Percentiles rank a stretch among this genome's conserved stretches.
Evolutionary conservation across 2,329 filamentous ascomycete species (phyloP).

Genomic region (Pyrenophora seminiperda): DNA sequence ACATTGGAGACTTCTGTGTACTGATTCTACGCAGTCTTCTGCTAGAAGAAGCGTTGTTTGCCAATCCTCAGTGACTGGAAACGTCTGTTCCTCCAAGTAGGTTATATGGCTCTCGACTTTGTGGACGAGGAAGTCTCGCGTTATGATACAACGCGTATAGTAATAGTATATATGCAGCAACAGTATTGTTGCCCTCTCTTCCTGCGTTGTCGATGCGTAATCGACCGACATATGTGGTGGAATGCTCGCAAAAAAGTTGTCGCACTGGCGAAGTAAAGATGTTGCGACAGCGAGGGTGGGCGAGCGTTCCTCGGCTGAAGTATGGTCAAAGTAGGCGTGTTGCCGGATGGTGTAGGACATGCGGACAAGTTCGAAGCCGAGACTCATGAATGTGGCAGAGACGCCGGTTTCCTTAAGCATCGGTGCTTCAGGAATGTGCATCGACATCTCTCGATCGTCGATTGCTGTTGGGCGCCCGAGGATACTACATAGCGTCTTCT

Average conservation of each 20-base stretch:
- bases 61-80: constrained; percentile 18
- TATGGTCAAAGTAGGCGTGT: constrained; percentile 30
- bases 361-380: constrained; percentile 16
- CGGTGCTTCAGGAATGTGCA: constrained; percentile 25
- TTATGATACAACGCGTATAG: constrained; percentile 32
- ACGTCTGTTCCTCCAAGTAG: constrained; percentile 17
- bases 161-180: constrained; percentile 31
- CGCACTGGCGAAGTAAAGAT: constrained; percentile 28
- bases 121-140: constrained; percentile 31
- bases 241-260: constrained; percentile 21
- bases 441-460: constrained; percentile 32
- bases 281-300: constrained; percentile 27
- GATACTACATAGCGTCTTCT: constrained; percentile 33
- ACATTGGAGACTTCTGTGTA: constrained; percentile 29
- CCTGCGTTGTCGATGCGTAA: constrained; percentile 10
- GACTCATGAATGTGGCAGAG: constrained; percentile 21
- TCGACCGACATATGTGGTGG: constrained; percentile 20
- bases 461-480: constrained; percentile 34
- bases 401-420: constrained; percentile 26
- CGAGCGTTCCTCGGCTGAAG: constrained; percentile 24
- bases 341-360: constrained; percentile 31
- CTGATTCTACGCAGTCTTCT: constrained; percentile 37
- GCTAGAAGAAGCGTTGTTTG: constrained; percentile 21
- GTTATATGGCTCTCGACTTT: constrained; percentile 30
- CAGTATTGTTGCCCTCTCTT: constrained; percentile 23